These are phyloP conservation scores for Aspergillus ibericus DNA, from an alignment of 2,329 filamentous ascomycete species.

Conservation along the genomic window DNA sequence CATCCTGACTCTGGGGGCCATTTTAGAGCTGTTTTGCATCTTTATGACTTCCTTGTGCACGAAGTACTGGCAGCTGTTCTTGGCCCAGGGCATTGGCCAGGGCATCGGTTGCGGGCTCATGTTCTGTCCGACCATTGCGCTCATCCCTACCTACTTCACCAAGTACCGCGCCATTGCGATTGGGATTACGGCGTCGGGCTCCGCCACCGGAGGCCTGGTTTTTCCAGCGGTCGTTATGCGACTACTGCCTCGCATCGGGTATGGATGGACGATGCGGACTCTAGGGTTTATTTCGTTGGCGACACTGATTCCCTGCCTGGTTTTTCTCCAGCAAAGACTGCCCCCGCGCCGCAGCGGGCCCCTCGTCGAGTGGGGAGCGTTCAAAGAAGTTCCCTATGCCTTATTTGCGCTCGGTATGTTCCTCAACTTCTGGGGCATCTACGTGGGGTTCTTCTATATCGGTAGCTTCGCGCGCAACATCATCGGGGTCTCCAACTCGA, in stretches of 20 bases:
- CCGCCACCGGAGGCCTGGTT: conserved; percentile 62
- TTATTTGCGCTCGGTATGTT: conserved; percentile 46
- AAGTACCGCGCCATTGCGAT: conserved; percentile 61
- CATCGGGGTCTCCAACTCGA: conserved; percentile 43
- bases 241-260: conserved; percentile 61
- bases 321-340: conserved; percentile 52
- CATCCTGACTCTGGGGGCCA: conserved; percentile 44
- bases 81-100: conserved; percentile 57
- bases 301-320: conserved; percentile 41
- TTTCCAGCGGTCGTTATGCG: conserved; percentile 61
- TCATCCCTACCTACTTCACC: conserved; percentile 62
- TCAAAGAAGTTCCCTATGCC: conserved; percentile 52
- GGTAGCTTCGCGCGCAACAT: conserved; percentile 42
- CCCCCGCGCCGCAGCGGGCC: conserved; percentile 53
- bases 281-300: conserved; percentile 61
- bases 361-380: conserved; percentile 53
- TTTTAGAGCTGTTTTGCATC: conserved; percentile 49
- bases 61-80: conserved; percentile 52
- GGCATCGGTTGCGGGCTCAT: conserved; percentile 58
- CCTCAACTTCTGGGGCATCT: conserved; percentile 54
- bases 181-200: conserved; percentile 60
- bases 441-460: conserved; percentile 55
- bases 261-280: conserved; percentile 64
- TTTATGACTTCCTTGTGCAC: conserved; percentile 53
- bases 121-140: conserved; percentile 55